Base-by-base conservation (phyloP, 257 asterid species). In the Solanum appendiculatum region DNA sequence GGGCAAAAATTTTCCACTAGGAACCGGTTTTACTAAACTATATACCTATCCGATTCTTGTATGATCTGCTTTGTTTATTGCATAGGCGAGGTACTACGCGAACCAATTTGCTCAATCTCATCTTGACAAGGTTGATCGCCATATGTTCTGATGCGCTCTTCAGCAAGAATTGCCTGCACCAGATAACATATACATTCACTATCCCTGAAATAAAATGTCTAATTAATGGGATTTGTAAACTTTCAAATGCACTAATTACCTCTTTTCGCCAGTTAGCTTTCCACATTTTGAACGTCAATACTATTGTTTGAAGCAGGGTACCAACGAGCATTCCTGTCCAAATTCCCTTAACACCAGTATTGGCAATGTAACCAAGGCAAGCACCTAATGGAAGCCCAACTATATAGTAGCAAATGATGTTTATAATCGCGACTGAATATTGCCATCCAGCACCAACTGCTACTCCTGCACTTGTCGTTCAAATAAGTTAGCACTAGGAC, bases 401-500 rank as follows among this genome's bases (percentile, higher is more conserved):
- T 0, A 92, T 7, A 20, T 95, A 95, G 86, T 96, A 96, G 72
- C 96, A 92, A 2, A 56, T 90, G 0, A 91, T 3, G 89, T 96
- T 96, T 86, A 96, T 86, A 11, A 91, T n/a, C 1, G 99, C 99
- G 2, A 96, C 98, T 1, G 93, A 91, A 44, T 86, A 48, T 89
- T 96, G 98, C 99, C 98, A 94, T 12, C 98, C 98, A 9, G 98
- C 98, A 73, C 98, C 98, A 21, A 96, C 96, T n/a, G 98, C 98
- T 84, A 96, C 96, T 81, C 98, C 98, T 94, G 93, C 91, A 87
- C 14, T 39, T 39, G 21, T 42, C 2, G 37, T 42, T 42, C 37
- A 14, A 27, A 25, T 77, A 25, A 25, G 23, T 40, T 77, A 77
- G 84, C 84, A 25, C 14, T 7, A 25, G 0, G 25, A 10, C 63